Evolutionary conservation across 345 rosid species (phyloP).

Genomic region (Trapa incisa): DNA sequence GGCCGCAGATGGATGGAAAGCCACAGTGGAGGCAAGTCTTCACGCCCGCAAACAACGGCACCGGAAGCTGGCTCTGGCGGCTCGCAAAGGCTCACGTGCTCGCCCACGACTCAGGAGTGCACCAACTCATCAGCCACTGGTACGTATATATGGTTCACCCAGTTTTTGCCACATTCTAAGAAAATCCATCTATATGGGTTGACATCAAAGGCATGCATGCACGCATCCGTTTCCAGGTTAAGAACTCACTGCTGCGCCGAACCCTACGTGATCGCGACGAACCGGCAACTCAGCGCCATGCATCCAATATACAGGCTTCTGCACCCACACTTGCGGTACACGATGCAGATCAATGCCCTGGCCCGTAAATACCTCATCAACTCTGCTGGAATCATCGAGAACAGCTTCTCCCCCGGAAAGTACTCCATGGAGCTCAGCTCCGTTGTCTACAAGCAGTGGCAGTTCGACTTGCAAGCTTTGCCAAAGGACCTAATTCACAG

Average conservation of each 20-base stretch:
- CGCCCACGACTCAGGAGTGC: slow-evolving; percentile 51
- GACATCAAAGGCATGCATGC: too few relatives aligned
- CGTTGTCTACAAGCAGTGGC: slow-evolving; percentile 39
- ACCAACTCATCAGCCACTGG: slow-evolving; percentile 65
- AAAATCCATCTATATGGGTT: too few relatives aligned
- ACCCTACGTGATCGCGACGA: slow-evolving; percentile 57
- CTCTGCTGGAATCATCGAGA: slow-evolving; percentile 54
- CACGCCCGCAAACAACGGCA: slow-evolving; percentile 27
- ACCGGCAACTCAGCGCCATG: slow-evolving; percentile 57
- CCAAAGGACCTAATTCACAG: slow-evolving; percentile 47
- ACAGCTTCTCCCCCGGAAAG: slow-evolving; percentile 40
- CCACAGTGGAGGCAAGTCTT: slow-evolving; percentile 60
- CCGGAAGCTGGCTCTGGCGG: slow-evolving; percentile 57
- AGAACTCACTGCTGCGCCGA: slow-evolving; percentile 57
- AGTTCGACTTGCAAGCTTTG: slow-evolving; percentile 37
- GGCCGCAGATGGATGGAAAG: slow-evolving; percentile 39
- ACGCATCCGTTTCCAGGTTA: slow-evolving; percentile 13
- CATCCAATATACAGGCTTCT: slow-evolving; percentile 53
- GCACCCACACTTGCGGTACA: slow-evolving; percentile 67
- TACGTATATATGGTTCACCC: too few relatives aligned
- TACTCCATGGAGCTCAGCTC: slow-evolving; percentile 48
- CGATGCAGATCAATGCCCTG: slow-evolving; percentile 65
- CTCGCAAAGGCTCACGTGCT: slow-evolving; percentile 60
- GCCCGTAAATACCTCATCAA: slow-evolving; percentile 45
- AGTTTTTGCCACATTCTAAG: too few relatives aligned